These are phyloP conservation scores for Rossbeevera mucosa DNA, from an alignment of 768 basidiomycete genomes.

Conservation along the genomic window DNA sequence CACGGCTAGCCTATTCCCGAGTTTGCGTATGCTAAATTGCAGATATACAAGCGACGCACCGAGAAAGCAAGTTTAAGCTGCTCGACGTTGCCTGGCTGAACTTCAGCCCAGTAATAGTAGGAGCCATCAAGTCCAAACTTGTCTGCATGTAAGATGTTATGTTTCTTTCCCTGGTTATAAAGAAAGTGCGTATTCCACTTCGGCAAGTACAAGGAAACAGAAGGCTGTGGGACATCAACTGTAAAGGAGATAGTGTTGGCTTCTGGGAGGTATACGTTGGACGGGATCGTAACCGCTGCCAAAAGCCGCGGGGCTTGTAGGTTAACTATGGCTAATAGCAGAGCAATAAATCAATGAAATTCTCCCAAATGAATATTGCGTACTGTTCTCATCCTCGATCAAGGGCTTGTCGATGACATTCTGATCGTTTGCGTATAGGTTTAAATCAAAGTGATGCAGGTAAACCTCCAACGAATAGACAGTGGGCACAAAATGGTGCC, in stretches of 20 bases:
- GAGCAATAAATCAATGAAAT: background rate
- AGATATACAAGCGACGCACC: slow-evolving; percentile 33
- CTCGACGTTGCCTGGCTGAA: slow-evolving; percentile 69
- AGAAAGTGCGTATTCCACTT: slow-evolving; percentile 85
- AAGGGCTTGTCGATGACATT: slow-evolving; percentile 93
- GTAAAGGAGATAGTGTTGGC: slow-evolving; percentile 62
- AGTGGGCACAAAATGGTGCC: slow-evolving; percentile 79
- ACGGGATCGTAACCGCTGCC: slow-evolving; percentile 53
- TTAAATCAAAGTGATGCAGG: slow-evolving; percentile 71
- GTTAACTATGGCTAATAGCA: slow-evolving; percentile 61
- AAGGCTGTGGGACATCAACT: slow-evolving; percentile 54
- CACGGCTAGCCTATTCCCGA: slow-evolving; percentile 41
- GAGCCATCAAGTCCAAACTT: slow-evolving; percentile 57
- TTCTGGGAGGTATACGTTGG: slow-evolving; percentile 69
- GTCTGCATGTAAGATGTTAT: slow-evolving; percentile 58
- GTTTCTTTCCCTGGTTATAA: slow-evolving; percentile 55
- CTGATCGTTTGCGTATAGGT: slow-evolving; percentile 88
- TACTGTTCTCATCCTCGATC: slow-evolving; percentile 81
- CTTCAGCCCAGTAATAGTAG: slow-evolving; percentile 69
- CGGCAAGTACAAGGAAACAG: slow-evolving; percentile 64
- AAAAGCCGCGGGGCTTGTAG: slow-evolving; percentile 56
- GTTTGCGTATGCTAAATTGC: background rate
- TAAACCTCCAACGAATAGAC: slow-evolving; percentile 67
- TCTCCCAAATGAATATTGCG: slow-evolving; percentile 4
- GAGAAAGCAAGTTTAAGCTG: slow-evolving; percentile 64